Conservation (phyloP, 2,329 filamentous ascomycete genomes). For the Paraconiothyrium sp. region DNA sequence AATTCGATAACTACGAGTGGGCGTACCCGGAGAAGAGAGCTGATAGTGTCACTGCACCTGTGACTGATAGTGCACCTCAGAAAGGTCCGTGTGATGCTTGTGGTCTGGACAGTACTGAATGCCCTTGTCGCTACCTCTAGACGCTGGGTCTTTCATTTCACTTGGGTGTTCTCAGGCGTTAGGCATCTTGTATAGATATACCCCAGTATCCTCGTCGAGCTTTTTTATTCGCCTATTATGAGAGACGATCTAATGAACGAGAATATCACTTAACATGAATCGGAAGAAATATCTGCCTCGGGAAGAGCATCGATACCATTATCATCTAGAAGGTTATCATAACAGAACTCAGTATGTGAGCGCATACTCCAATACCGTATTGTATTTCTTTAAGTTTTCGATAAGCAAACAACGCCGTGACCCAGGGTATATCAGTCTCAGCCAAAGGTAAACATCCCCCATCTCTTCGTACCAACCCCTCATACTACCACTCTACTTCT, state of each 20-base stretch:
- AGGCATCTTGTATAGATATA: background rate
- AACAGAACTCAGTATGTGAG: no score
- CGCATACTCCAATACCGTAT: no score
- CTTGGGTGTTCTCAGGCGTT: background rate
- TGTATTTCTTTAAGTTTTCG: background rate
- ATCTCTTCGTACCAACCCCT: background rate
- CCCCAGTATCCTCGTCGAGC: background rate
- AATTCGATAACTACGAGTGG: constrained; percentile 43
- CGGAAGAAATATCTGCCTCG: no score
- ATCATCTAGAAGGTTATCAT: no score
- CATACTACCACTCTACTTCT: constrained; percentile 20
- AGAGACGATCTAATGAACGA: background rate
- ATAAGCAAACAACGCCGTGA: background rate
- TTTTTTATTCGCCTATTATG: background rate
- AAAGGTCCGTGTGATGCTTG: background rate
- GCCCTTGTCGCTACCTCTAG: background rate
- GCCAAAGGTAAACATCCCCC: constrained; percentile 5
- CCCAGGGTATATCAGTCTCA: constrained; percentile 15
- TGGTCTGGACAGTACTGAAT: background rate
- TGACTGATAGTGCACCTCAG: background rate
- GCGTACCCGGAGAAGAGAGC: constrained; percentile 22
- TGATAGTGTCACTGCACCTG: background rate
- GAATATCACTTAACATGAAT: no score
- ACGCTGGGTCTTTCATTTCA: background rate
- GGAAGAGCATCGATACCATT: no score